Base-by-base conservation (phyloP, 2,329 filamentous ascomycete species). In the Hypoxylon sp. region DNA sequence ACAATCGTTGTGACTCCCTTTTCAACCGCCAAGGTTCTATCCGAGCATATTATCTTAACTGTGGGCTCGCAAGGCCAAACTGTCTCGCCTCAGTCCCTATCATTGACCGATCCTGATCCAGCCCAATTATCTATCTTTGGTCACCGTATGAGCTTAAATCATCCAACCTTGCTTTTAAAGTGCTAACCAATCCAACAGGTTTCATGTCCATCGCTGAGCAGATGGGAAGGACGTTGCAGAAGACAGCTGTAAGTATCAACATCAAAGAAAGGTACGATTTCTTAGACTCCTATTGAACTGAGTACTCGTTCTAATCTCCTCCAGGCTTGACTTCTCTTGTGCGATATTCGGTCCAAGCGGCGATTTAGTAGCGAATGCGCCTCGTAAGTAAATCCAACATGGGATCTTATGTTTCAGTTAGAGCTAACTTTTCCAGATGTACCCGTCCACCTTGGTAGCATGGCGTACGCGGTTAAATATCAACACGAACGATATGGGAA, bases 151-250 rank as follows among this genome's bases (percentile, higher is more conserved):
- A 61, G 37, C 37, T 35, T 8, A 31, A 14, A 33, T 25, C 13
- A 27, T 35, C 13, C 5, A 17, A n/a, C 6, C 27, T 44, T 22
- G 0, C 25, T 2, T 14, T 37, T 6, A 3, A 14, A 10, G 8
- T 31, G 7, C 33, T 61, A 42, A 61, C 51, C 1, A 17, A 40
- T 3, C 40, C 1, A 14, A 59, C 25, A 66, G 58, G 58, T 1
- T 61, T 61, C 25, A 72, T 72, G n/a, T 71, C 69, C 2, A 93
- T 95, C 69, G 92, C 92, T 0, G 92, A 95, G 78, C 92, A 95
- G 75, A 95, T 95, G 92, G 92, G 92, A 0, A 85, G 90, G 57
- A 90, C 91, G 2, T 79, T 95, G n/a, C 91, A 94, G 74, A 94
- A 93, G 80, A 94, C 91, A 0, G 90, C 89, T 71, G 90, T 94